Percentiles rank a stretch among this genome's conserved stretches.
Evolutionary conservation across 352 stramenopile genomes (phyloP).

Genomic region (Peronospora belbahrii): DNA sequence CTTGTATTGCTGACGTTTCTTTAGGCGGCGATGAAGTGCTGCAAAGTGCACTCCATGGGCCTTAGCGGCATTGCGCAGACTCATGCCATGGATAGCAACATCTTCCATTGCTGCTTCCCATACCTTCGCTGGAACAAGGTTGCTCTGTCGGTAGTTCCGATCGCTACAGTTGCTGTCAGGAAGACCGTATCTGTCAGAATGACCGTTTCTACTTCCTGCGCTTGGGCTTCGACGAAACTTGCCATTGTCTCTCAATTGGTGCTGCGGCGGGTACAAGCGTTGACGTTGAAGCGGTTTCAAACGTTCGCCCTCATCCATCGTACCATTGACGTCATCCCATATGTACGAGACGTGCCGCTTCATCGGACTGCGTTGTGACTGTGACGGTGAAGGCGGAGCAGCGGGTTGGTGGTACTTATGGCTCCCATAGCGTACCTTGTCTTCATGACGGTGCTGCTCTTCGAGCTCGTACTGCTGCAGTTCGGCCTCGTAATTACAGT

Average conservation of each 20-base stretch:
- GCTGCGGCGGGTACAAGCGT: slow-evolving; percentile 1
- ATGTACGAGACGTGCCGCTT: slow-evolving; percentile 3
- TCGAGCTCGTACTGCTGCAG: slow-evolving; percentile 17
- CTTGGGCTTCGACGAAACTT: slow-evolving; percentile 17
- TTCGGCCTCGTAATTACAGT: slow-evolving; percentile 16
- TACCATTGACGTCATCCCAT: slow-evolving; percentile 9
- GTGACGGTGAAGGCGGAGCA: slow-evolving; percentile 9
- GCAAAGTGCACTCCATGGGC: slow-evolving; percentile 57
- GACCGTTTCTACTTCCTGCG: slow-evolving; percentile 9
- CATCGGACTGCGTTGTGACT: slow-evolving; percentile 6
- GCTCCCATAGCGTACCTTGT: slow-evolving; percentile 16
- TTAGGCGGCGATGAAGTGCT: slow-evolving; percentile 54
- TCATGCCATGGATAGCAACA: slow-evolving; percentile 62
- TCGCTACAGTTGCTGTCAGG: slow-evolving; percentile 24
- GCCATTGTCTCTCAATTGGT: slow-evolving; percentile 8
- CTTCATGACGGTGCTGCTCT: slow-evolving; percentile 7
- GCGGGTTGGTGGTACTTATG: slow-evolving; percentile 17
- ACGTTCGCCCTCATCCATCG: not conserved
- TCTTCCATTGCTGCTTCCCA: slow-evolving; percentile 64
- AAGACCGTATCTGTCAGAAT: not conserved
- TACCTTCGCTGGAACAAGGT: slow-evolving; percentile 46
- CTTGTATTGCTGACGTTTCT: slow-evolving; percentile 52
- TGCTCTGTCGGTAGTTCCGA: slow-evolving; percentile 42
- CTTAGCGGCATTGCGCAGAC: slow-evolving; percentile 52
- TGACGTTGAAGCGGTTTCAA: slow-evolving; percentile 1